phyloP scores from a whole-genome alignment of 352 stramenopile species.

The Peronosclerospora sorghi region DNA sequence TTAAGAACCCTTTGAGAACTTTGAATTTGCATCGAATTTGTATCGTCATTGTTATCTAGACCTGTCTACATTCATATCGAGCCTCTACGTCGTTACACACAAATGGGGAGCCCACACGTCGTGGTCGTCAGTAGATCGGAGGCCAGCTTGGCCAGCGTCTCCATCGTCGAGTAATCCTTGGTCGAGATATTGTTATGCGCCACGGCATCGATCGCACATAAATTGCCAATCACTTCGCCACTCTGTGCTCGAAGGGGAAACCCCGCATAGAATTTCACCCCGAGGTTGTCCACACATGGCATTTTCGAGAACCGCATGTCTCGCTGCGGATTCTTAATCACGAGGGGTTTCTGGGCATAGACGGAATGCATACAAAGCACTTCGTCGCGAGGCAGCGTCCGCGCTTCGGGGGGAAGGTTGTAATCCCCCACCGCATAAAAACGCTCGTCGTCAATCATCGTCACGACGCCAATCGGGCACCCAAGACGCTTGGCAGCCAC shows the following conservation, averaged over 20 bases:
- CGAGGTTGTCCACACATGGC: slow-evolving; percentile 30
- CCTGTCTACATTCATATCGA: no score
- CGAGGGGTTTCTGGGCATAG: slow-evolving; percentile 49
- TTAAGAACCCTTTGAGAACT: no score
- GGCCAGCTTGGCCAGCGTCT: slow-evolving; percentile 40
- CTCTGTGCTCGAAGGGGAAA: slow-evolving; percentile 42
- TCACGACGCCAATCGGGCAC: slow-evolving; percentile 53
- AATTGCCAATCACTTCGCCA: slow-evolving; percentile 38
- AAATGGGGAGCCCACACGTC: no score
- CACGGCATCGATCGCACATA: slow-evolving; percentile 32
- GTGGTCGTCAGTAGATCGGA: slow-evolving; percentile 28
- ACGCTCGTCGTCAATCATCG: slow-evolving; percentile 36
- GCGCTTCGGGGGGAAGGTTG: slow-evolving; percentile 19
- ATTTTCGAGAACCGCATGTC: slow-evolving; percentile 64
- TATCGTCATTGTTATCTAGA: no score
- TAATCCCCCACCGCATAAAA: slow-evolving; percentile 46
- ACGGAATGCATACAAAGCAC: slow-evolving; percentile 42
- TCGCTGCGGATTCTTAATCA: slow-evolving; percentile 55
- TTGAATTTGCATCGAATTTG: no score
- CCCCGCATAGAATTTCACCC: slow-evolving; percentile 62
- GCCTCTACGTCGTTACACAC: no score
- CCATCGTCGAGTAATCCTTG: slow-evolving; percentile 72
- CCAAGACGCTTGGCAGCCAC: slow-evolving; percentile 45
- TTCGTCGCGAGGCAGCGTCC: slow-evolving; percentile 27
- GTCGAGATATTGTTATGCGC: slow-evolving; percentile 50